A percentile compares a stretch with the other conserved stretches of the same genome.
Conservation (phyloP, 495 filamentous ascomycete species). For the Geopyxis carbonaria region DNA sequence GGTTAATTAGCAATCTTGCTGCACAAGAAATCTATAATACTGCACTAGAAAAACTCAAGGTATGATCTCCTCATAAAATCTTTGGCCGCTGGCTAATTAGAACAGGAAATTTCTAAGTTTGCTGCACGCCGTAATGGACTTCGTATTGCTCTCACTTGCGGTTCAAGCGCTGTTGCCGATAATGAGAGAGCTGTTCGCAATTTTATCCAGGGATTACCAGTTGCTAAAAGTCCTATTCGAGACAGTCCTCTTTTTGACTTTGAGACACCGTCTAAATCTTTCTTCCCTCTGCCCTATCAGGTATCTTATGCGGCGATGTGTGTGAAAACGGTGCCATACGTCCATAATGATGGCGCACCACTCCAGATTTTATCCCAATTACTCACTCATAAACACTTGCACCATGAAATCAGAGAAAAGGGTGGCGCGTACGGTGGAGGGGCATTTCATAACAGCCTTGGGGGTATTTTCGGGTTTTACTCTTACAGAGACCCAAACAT, state of each 20-base stretch:
- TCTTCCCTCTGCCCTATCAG: conserved; percentile 91
- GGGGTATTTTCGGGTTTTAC: conserved; percentile 83
- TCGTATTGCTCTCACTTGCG: conserved; percentile 75
- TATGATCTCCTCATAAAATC: conserved; percentile 55
- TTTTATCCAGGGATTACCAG: conserved; percentile 10
- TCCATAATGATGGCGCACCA: conserved; percentile 50
- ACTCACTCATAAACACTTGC: conserved; percentile 90
- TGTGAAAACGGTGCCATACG: conserved; percentile 72
- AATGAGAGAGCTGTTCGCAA: conserved; percentile 45
- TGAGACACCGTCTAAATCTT: conserved; percentile 44
- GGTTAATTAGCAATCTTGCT: conserved; percentile 59
- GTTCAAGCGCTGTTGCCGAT: conserved; percentile 42
- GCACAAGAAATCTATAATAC: conserved; percentile 34
- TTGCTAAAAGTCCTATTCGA: conserved; percentile 21
- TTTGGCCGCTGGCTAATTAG: conserved; percentile 29
- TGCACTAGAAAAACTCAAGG: conserved; percentile 67
- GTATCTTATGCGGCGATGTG: conserved; percentile 80
- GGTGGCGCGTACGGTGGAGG: conserved; percentile 91
- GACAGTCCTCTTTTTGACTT: conserved; percentile 22
- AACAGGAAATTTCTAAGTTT: conserved; percentile 19
- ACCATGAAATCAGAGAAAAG: conserved; percentile 96
- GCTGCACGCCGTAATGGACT: conserved; percentile 35
- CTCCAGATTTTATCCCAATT: conserved; percentile 81
- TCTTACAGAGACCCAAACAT: conserved; percentile 97
- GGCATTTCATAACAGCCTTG: conserved; percentile 59